phyloP scores from a whole-genome alignment of 2,329 filamentous ascomycete genomes.

The Fusarium sp. region DNA sequence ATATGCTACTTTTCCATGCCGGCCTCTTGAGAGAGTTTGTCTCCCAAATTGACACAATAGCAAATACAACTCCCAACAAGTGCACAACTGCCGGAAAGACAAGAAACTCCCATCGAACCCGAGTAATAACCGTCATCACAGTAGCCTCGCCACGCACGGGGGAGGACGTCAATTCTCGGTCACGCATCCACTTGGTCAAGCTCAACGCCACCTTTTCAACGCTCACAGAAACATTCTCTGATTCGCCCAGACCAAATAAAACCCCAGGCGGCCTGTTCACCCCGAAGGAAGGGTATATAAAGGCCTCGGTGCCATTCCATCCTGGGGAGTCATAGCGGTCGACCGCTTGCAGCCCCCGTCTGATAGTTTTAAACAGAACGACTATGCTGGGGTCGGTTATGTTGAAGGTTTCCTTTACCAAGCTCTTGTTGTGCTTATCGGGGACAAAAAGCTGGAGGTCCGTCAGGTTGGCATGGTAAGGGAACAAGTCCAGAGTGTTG shows the following conservation, averaged over 20 bases:
- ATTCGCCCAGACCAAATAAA: background rate
- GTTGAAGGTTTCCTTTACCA: background rate
- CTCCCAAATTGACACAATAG: background rate
- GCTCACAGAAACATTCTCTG: background rate
- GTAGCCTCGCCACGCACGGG: background rate
- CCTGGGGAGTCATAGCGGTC: too few relatives aligned
- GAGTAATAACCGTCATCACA: background rate
- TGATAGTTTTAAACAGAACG: background rate
- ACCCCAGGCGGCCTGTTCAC: rapidly evolving
- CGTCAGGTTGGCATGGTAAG: rapidly evolving
- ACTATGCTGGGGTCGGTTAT: conserved; percentile 8
- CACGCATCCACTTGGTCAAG: conserved; percentile 24
- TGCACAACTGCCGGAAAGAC: background rate
- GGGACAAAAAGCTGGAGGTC: conserved; percentile 25
- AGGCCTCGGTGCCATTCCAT: too few relatives aligned
- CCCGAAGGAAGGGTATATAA: background rate
- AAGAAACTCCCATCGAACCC: background rate
- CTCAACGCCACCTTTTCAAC: conserved; percentile 10
- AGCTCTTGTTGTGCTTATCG: background rate
- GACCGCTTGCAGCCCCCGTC: background rate
- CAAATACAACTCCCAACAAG: background rate
- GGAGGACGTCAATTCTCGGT: background rate
- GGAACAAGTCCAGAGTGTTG: background rate
- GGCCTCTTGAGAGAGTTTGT: background rate
- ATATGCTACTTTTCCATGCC: background rate